Evolutionary conservation across 768 basidiomycete species (phyloP).

Genomic region (Boletus vinaceobasis): DNA sequence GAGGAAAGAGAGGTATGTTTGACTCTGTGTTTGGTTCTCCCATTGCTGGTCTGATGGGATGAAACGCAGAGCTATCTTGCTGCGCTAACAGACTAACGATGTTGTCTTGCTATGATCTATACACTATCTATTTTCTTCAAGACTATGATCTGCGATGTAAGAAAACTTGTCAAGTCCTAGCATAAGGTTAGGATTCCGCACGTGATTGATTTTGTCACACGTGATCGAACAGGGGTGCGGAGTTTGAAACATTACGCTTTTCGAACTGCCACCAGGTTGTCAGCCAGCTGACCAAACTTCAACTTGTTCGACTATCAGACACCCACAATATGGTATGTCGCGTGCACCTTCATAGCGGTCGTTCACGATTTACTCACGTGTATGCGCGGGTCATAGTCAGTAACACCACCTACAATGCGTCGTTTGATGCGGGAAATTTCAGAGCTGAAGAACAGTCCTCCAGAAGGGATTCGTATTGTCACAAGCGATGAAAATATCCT

Average conservation of each 20-base stretch:
- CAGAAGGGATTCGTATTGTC: conserved; percentile 88
- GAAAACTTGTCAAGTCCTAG: neutral
- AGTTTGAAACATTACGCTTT: conserved; percentile 27
- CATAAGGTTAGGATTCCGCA: conserved; percentile 13
- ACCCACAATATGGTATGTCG: conserved; percentile 23
- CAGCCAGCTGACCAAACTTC: conserved; percentile 12
- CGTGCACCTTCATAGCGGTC: neutral
- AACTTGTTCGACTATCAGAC: conserved; percentile 6
- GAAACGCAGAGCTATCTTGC: conserved; percentile 53
- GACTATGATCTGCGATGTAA: no score
- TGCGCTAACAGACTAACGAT: conserved; percentile 42
- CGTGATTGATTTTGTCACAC: conserved; percentile 28
- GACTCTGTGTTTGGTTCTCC: neutral
- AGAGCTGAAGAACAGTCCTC: conserved; percentile 77
- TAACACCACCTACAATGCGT: conserved; percentile 62
- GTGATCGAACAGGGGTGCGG: conserved; percentile 22
- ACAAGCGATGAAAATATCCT: conserved; percentile 86
- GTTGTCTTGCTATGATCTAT: conserved; percentile 9
- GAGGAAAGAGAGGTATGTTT: conserved; percentile 69
- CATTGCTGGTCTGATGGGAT: neutral
- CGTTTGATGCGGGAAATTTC: conserved; percentile 84
- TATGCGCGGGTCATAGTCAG: conserved; percentile 29
- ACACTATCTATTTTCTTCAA: neutral
- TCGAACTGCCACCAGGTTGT: conserved; percentile 20
- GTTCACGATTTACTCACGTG: neutral